Conservation (phyloP, 2,329 filamentous ascomycete genomes). For the Paracoccidioides lutzii region DNA sequence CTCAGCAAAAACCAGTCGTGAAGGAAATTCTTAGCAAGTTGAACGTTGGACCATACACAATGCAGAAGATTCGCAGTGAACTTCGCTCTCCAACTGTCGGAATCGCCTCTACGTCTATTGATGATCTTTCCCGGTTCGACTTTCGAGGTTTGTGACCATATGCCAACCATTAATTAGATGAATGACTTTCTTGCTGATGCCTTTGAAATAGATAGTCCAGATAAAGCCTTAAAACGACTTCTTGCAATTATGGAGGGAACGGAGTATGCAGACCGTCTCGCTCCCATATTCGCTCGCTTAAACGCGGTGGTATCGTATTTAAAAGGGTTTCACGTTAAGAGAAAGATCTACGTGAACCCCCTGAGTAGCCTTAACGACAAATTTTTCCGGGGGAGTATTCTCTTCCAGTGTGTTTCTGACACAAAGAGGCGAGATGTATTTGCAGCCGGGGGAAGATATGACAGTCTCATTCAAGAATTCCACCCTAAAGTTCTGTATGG, state of each 20-base stretch:
- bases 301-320: slow-evolving; percentile 65
- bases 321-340: slow-evolving; percentile 59
- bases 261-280: slow-evolving; percentile 38
- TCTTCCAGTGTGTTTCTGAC: slow-evolving; percentile 87
- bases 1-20: slow-evolving; percentile 53
- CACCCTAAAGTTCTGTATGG: slow-evolving; percentile 53
- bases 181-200: slow-evolving; percentile 36
- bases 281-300: slow-evolving; percentile 58
- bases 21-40: slow-evolving; percentile 79
- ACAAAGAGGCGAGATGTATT: slow-evolving; percentile 70
- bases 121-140: slow-evolving; percentile 82
- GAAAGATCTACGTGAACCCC: slow-evolving; percentile 72
- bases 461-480: slow-evolving; percentile 74
- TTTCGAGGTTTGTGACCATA: slow-evolving; percentile 52
- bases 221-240: slow-evolving; percentile 57
- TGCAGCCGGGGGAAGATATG: slow-evolving; percentile 87
- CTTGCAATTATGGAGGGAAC: slow-evolving; percentile 42
- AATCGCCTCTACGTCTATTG: slow-evolving; percentile 75
- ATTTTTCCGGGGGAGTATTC: slow-evolving; percentile 72
- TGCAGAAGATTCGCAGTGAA: slow-evolving; percentile 71
- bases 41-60: slow-evolving; percentile 67
- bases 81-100: slow-evolving; percentile 70
- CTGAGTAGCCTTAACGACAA: slow-evolving; percentile 81
- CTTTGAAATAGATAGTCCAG: slow-evolving; percentile 51
- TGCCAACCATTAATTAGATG: slow-evolving; percentile 14